These are phyloP conservation scores for Ophiostoma novo-ulmi DNA, from an alignment of 2,329 filamentous ascomycete genomes.

Conservation along the genomic window DNA sequence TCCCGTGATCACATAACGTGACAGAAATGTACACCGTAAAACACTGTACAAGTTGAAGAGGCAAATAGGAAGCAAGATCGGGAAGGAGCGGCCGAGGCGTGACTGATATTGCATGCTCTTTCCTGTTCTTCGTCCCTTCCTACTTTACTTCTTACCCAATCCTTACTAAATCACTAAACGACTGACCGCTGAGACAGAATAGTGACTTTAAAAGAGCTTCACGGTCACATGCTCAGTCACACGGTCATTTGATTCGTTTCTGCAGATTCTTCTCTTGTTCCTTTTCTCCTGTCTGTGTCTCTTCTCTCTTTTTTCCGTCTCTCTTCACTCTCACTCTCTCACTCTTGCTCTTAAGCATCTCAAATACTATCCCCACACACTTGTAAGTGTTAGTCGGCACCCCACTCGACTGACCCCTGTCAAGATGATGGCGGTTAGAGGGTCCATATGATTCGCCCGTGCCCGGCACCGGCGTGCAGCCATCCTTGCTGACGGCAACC, in stretches of 20 bases:
- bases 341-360: constrained; percentile 3
- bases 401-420: constrained; percentile 16
- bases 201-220: not conserved
- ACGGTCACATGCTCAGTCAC: constrained; percentile 21
- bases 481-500: constrained; percentile 27
- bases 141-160: not conserved
- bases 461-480: constrained; percentile 22
- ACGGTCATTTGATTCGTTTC: constrained; percentile 17
- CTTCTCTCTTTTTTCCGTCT: not conserved
- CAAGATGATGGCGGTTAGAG: constrained; percentile 26
- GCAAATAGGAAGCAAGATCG: not conserved
- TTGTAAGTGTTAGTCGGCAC: constrained; percentile 3
- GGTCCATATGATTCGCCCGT: constrained; percentile 27
- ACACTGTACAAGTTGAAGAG: not conserved
- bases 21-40: not conserved
- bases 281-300: not conserved
- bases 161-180: no score
- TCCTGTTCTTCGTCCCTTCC: no score
- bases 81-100: not conserved
- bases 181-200: not conserved
- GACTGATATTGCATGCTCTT: not conserved
- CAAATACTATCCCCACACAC: constrained; percentile 17
- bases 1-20: not conserved
- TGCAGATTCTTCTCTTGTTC: not conserved
- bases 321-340: not conserved